Conservation (phyloP, 2,329 filamentous ascomycete species). For the Chrysoporthe puriensis region DNA sequence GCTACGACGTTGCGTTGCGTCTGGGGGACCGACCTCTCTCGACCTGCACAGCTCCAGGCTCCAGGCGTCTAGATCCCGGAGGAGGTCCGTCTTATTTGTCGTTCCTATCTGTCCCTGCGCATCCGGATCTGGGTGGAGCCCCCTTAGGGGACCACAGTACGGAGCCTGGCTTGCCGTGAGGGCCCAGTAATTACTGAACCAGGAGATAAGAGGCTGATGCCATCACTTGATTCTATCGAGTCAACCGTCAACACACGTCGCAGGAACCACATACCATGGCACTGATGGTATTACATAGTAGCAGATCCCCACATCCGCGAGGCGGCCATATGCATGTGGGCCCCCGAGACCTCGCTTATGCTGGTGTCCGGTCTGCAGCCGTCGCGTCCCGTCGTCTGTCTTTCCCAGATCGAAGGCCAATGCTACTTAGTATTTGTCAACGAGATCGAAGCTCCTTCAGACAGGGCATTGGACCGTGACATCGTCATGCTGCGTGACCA, state of each 20-base stretch:
- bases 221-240: slow-evolving; percentile 22
- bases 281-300: too few relatives aligned
- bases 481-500: too few relatives aligned
- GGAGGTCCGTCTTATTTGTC: too few relatives aligned
- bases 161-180: neutral
- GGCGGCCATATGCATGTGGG: neutral
- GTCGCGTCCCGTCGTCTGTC: neutral
- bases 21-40: too few relatives aligned
- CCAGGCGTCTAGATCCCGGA: too few relatives aligned
- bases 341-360: slow-evolving; percentile 7
- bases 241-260: neutral
- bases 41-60: too few relatives aligned
- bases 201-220: slow-evolving; percentile 13
- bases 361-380: slow-evolving; percentile 4
- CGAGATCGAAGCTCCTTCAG: too few relatives aligned
- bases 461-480: too few relatives aligned
- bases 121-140: neutral
- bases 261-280: neutral
- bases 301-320: neutral
- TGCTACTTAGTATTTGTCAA: too few relatives aligned
- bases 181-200: neutral
- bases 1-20: too few relatives aligned
- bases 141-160: neutral
- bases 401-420: too few relatives aligned
- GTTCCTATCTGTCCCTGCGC: neutral